Conservation (phyloP, 2,329 filamentous ascomycete genomes). For the Monilinia aucupariae region DNA sequence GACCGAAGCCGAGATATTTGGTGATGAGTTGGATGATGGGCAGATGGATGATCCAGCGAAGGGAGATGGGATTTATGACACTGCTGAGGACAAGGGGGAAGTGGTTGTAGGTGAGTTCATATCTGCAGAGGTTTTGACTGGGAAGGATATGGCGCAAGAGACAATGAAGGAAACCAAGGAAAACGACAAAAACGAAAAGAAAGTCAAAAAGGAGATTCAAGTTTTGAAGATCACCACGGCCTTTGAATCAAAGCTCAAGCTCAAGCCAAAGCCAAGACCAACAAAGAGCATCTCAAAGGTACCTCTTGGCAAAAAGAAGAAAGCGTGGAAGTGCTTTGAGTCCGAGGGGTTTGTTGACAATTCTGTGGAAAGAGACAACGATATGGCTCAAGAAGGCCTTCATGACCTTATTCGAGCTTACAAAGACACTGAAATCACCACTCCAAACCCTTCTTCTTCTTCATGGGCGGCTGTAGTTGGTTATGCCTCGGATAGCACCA, state of each 20-base stretch:
- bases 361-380: not conserved
- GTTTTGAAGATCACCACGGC: conserved; percentile 6
- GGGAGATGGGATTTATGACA: not conserved
- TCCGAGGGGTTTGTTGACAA: not conserved
- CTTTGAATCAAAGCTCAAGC: not conserved
- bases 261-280: not conserved
- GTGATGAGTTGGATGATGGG: not conserved
- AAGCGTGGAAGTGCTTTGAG: not conserved
- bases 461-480: not conserved
- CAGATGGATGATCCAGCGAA: not conserved
- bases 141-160: not conserved
- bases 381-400: conserved; percentile 2
- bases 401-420: not conserved
- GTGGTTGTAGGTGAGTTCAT: too few relatives aligned
- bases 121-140: not conserved
- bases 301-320: not conserved
- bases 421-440: not conserved
- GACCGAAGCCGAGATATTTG: conserved; percentile 9
- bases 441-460: not conserved
- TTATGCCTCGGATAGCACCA: not conserved
- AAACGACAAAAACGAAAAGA: not conserved
- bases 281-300: not conserved
- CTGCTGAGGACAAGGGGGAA: not conserved
- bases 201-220: not conserved
- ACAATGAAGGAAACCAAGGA: not conserved